These are phyloP conservation scores for Suillus fuscotomentosus DNA, from an alignment of 768 basidiomycete genomes.

Conservation along the genomic window DNA sequence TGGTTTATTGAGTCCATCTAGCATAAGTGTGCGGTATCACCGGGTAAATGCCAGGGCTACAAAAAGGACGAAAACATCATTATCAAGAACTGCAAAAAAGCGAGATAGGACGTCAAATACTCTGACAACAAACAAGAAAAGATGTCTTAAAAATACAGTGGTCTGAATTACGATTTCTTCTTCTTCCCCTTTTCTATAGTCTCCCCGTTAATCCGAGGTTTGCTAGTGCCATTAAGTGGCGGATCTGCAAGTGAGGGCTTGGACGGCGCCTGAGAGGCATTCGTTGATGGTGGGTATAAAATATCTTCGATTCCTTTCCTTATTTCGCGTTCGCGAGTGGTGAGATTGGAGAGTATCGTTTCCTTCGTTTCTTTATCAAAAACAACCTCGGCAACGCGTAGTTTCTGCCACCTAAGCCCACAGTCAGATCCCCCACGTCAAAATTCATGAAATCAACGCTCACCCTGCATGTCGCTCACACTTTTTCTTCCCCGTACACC, in stretches of 20 bases:
- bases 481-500: constrained; percentile 73
- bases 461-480: constrained; percentile 83
- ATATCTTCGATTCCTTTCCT: constrained; percentile 77
- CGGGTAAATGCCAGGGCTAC: constrained; percentile 14
- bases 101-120: constrained; percentile 14
- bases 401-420: constrained; percentile 68
- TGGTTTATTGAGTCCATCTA: constrained; percentile 2
- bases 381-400: constrained; percentile 67
- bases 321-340: constrained; percentile 74
- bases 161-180: constrained; percentile 37
- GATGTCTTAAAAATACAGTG: constrained; percentile 26
- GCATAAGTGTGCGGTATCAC: constrained; percentile 7
- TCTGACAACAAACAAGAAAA: constrained; percentile 15
- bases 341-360: constrained; percentile 61
- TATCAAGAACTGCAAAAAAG: constrained; percentile 12
- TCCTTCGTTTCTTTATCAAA: constrained; percentile 79
- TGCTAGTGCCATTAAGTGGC: constrained; percentile 47
- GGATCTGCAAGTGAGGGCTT: constrained; percentile 35
- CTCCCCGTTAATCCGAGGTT: constrained; percentile 42
- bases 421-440: constrained; percentile 7
- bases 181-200: constrained; percentile 58
- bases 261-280: constrained; percentile 30
- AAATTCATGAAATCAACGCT: constrained; percentile 14
- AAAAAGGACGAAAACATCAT: constrained; percentile 8
- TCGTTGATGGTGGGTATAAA: constrained; percentile 46